Percentiles rank a stretch among this genome's conserved stretches.
Evolutionary conservation across 768 basidiomycete species (phyloP).

Genomic region (Lentinula lateritia): DNA sequence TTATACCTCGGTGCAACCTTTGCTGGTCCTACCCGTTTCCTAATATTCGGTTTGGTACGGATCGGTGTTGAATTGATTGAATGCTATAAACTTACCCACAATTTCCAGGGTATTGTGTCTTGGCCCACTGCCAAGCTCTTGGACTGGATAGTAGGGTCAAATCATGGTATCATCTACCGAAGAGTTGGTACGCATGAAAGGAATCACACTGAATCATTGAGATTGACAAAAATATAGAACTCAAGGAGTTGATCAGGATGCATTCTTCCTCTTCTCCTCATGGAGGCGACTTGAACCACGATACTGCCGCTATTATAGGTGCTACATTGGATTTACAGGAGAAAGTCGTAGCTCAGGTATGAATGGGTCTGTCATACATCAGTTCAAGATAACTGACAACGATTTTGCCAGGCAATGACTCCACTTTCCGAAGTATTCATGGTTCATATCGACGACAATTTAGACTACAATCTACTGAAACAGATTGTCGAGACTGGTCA

Average conservation of each 20-base stretch:
- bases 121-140: slow-evolving; percentile 86
- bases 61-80: not conserved
- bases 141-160: slow-evolving; percentile 70
- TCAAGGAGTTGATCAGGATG: slow-evolving; percentile 89
- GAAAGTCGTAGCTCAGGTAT: slow-evolving; percentile 69
- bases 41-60: slow-evolving; percentile 67
- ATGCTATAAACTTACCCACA: not conserved
- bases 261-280: slow-evolving; percentile 67
- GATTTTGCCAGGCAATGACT: slow-evolving; percentile 61
- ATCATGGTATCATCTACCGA: slow-evolving; percentile 90
- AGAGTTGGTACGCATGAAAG: slow-evolving; percentile 44
- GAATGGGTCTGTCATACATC: not conserved
- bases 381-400: not conserved
- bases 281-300: slow-evolving; percentile 81
- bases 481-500: slow-evolving; percentile 76
- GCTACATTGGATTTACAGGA: slow-evolving; percentile 87
- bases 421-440: slow-evolving; percentile 78
- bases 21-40: slow-evolving; percentile 58
- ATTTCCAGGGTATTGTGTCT: slow-evolving; percentile 56
- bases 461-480: slow-evolving; percentile 77
- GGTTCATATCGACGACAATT: slow-evolving; percentile 73
- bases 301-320: slow-evolving; percentile 88
- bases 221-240: slow-evolving; percentile 34
- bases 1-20: slow-evolving; percentile 85
- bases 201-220: not conserved